Evolutionary conservation across 2,329 filamentous ascomycete species (phyloP).

Genomic region (Nannizziopsis arthrosporioides): DNA sequence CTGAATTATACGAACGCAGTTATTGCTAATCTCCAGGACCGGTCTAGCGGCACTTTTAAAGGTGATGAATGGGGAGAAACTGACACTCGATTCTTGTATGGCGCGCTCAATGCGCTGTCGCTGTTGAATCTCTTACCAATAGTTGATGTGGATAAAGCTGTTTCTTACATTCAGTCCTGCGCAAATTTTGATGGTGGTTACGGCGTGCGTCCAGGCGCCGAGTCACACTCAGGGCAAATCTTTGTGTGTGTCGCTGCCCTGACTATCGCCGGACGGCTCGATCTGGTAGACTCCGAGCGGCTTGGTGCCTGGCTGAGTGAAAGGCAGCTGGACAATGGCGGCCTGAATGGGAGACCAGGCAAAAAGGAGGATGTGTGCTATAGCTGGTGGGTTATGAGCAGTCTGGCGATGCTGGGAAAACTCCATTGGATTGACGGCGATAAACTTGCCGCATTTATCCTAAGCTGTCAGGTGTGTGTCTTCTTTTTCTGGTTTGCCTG

Average conservation of each 20-base stretch:
- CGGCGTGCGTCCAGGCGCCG: conserved; percentile 75
- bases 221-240: conserved; percentile 90
- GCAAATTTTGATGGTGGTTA: conserved; percentile 93
- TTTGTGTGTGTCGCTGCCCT: conserved; percentile 87
- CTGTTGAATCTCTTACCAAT: conserved; percentile 62
- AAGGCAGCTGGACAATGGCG: conserved; percentile 73
- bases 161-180: conserved; percentile 67
- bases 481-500: neutral
- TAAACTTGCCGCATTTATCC: conserved; percentile 68
- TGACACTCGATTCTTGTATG: conserved; percentile 89
- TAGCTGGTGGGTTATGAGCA: conserved; percentile 96
- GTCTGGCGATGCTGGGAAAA: conserved; percentile 74
- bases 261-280: conserved; percentile 67
- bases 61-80: conserved; percentile 95
- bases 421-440: conserved; percentile 87
- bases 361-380: conserved; percentile 97
- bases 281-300: conserved; percentile 70
- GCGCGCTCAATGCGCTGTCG: conserved; percentile 78
- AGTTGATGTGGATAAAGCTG: conserved; percentile 68
- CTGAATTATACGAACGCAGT: conserved; percentile 36
- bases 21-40: conserved; percentile 72
- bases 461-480: conserved; percentile 59
- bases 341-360: conserved; percentile 86
- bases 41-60: conserved; percentile 70
- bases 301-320: conserved; percentile 87